phyloP scores from a whole-genome alignment of 2,329 filamentous ascomycete species.

The Periconia sp. region DNA sequence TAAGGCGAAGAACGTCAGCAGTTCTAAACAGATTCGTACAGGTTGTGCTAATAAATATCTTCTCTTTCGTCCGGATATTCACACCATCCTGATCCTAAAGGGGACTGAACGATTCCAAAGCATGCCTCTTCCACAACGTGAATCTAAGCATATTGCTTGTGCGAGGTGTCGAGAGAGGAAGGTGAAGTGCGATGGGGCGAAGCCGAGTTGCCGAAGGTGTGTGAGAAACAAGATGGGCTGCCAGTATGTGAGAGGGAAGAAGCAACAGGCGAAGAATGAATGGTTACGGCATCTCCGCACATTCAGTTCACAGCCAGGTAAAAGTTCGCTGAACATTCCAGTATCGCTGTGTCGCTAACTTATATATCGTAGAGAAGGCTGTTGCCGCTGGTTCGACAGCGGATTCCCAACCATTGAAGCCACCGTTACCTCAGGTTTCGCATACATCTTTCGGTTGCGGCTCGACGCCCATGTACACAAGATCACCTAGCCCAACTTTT shows the following conservation, averaged over 20 bases:
- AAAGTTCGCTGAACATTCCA: not conserved
- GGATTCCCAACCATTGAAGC: not conserved
- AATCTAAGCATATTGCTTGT: conserved; percentile 21
- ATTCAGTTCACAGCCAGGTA: conserved; percentile 20
- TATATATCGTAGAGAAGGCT: not conserved
- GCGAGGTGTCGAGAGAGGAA: conserved; percentile 23
- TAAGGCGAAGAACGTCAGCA: not conserved
- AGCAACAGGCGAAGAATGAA: conserved; percentile 18
- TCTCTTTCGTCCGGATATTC: no score
- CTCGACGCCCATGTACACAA: no score
- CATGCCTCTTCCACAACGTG: conserved; percentile 3
- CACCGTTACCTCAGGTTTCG: not conserved
- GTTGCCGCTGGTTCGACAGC: not conserved
- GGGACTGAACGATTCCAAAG: no score
- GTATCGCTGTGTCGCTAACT: no score
- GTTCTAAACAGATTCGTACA: no score
- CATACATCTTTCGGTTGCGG: not conserved
- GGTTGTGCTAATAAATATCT: not conserved
- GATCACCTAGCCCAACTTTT: not conserved
- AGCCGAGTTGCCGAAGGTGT: conserved; percentile 19
- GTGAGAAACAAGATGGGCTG: conserved; percentile 10
- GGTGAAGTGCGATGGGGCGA: conserved; percentile 24
- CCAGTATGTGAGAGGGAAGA: conserved; percentile 19
- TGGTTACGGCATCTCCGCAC: conserved; percentile 23
- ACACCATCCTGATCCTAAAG: no score